Conservation (phyloP, 345 rosid genomes). For the Bruguiera parviflora region DNA sequence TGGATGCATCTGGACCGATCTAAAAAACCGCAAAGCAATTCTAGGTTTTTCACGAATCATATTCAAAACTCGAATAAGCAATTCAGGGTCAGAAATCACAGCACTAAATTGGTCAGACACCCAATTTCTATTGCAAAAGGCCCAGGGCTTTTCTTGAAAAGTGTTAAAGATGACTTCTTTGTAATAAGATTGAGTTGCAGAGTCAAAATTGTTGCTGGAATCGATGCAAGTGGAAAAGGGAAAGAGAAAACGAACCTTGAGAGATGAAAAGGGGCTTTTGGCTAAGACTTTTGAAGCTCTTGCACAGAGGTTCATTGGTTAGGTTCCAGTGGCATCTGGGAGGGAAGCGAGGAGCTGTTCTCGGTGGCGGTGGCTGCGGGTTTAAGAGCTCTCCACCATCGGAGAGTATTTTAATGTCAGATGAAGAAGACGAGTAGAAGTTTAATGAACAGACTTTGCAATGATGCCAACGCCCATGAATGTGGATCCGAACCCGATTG, state of each 20-base stretch:
- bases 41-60: conserved; percentile 46
- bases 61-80: conserved; percentile 47
- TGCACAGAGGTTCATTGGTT: conserved; percentile 60
- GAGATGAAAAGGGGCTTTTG: conserved; percentile 14
- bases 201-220: background rate
- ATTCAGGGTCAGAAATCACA: conserved; percentile 43
- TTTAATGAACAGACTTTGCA: no score
- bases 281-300: conserved; percentile 58
- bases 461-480: no score
- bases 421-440: no score
- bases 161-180: conserved; percentile 46
- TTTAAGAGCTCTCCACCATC: background rate
- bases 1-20: conserved; percentile 53
- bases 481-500: no score
- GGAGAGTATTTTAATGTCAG: no score
- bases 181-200: conserved; percentile 22
- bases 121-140: conserved; percentile 40
- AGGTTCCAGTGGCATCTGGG: conserved; percentile 5
- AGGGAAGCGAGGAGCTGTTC: background rate
- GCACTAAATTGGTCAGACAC: conserved; percentile 39
- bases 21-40: conserved; percentile 51
- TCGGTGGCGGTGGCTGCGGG: background rate
- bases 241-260: conserved; percentile 39
- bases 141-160: conserved; percentile 31
- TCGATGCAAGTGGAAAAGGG: conserved; percentile 25